Percentiles rank a stretch among this genome's conserved stretches.
Evolutionary conservation across 139 green algal genomes (phyloP).

Genomic region (Volvox reticuliferus): DNA sequence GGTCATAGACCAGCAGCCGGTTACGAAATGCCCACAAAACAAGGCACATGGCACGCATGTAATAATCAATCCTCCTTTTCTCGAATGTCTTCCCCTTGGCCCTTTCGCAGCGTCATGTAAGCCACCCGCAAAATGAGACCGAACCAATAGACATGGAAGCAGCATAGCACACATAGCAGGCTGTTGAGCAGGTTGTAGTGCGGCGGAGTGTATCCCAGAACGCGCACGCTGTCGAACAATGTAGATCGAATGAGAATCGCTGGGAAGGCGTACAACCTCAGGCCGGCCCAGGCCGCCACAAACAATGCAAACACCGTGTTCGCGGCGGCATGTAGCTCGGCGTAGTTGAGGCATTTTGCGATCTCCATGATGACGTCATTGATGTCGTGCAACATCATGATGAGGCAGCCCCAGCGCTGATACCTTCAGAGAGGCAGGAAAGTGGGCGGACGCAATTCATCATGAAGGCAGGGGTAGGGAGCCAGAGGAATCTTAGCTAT

Average conservation of each 20-base stretch:
- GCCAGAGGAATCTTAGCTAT: no score
- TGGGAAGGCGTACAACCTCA: slow-evolving; percentile 73
- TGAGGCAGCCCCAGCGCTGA: slow-evolving; percentile 74
- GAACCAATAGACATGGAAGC: slow-evolving; percentile 88
- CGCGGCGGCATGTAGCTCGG: slow-evolving; percentile 51
- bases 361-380: slow-evolving; percentile 86
- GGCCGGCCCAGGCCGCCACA: slow-evolving; percentile 67
- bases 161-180: slow-evolving; percentile 68
- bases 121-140: slow-evolving; percentile 74
- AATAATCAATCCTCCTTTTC: slow-evolving; percentile 62
- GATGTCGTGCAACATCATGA: slow-evolving; percentile 89
- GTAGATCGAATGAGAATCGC: slow-evolving; percentile 69
- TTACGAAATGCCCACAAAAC: no score
- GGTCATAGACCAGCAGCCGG: no score
- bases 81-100: slow-evolving; percentile 62
- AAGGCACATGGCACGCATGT: no score
- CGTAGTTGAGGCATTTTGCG: slow-evolving; percentile 83
- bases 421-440: slow-evolving; percentile 65
- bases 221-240: slow-evolving; percentile 46
- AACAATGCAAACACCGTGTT: slow-evolving; percentile 70
- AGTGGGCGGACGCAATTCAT: no score
- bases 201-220: slow-evolving; percentile 57
- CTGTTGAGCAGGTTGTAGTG: slow-evolving; percentile 66
- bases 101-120: slow-evolving; percentile 50
- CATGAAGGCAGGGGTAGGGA: no score